Base-by-base conservation (phyloP, 2,329 filamentous ascomycete species). In the Phialocephala subalpina region DNA sequence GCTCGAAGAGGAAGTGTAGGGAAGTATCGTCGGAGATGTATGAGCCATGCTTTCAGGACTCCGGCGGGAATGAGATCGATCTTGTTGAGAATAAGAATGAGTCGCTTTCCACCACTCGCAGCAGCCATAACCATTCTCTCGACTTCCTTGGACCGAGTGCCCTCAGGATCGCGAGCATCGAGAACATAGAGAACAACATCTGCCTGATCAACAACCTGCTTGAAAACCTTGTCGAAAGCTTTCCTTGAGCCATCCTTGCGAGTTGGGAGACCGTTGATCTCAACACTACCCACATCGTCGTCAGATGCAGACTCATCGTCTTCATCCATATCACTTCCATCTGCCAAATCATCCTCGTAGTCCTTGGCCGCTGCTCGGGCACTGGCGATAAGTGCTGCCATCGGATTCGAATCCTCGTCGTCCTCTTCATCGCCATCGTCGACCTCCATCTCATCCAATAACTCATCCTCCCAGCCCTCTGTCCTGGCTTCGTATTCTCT, bases 161-260 rank as follows among this genome's bases (percentile, higher is more conserved):
- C 93, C 78, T 97, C 92, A 0, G 94, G 94, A 75, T 97, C 94
- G 73, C 94, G 89, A 62, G 95, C 94, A 76, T 97, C 94, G 64
- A 97, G 88, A 59, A 97, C 93, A 80, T 97, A 97, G 60, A 97
- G 87, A 40, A 97, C 86, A 33, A 97, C 94, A 77, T 97, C 94
- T 58, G 94, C 92, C 69, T 92, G 87, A 68, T 97, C 92, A 38
- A 97, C 89, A 18, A 97, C 94, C 76, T 93, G 87, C 83, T 97
- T 97, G 86, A 97, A 97, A 73, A 97, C 89, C 83, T 97, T 97
- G 85, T 97, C 94, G 80, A 95, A 97, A 62, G 93, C 92, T 79
- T 90, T 93, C 75, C 94, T 88, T 60, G 94, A 97, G 56, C 84
- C 86, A 68, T 91, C 89, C 74, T 78, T 79, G 67, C 72, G 73